These are phyloP conservation scores for Penicillium malachiteum DNA, from an alignment of 495 filamentous ascomycete genomes.

Conservation along the genomic window DNA sequence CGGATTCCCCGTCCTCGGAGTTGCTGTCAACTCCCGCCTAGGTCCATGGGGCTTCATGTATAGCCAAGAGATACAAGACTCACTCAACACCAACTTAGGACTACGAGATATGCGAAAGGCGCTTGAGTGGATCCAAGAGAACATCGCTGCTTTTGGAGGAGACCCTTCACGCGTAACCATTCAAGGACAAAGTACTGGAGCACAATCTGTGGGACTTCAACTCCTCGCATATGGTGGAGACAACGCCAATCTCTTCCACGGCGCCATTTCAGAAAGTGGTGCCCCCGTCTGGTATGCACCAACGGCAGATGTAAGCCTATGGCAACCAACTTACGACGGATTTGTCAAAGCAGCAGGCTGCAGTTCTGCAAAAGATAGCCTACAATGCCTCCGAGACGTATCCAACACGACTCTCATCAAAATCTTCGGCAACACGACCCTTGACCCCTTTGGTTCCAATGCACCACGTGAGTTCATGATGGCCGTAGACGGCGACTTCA, in stretches of 20 bases:
- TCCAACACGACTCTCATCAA: neutral
- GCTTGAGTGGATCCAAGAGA: slow-evolving; percentile 35
- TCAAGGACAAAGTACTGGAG: slow-evolving; percentile 15
- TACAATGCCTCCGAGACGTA: neutral
- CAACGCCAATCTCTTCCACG: neutral
- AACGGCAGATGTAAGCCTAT: neutral
- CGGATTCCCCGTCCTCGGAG: neutral
- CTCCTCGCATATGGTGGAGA: neutral
- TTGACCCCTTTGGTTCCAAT: neutral
- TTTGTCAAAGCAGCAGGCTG: neutral
- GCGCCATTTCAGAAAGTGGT: neutral
- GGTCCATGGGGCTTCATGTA: neutral
- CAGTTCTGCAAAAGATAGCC: neutral
- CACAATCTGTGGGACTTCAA: neutral
- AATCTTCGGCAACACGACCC: neutral
- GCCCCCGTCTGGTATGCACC: neutral
- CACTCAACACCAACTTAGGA: slow-evolving; percentile 36
- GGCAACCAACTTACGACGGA: neutral
- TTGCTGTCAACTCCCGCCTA: neutral
- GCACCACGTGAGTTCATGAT: neutral
- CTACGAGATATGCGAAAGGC: slow-evolving; percentile 60
- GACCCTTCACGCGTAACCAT: slow-evolving; percentile 40
- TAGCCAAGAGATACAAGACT: neutral
- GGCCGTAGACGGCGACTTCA: neutral
- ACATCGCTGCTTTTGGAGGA: slow-evolving; percentile 16